Percentiles rank a stretch among this genome's conserved stretches.
phyloP scores from a whole-genome alignment of 441 rosid species.

The Breynia disticha region DNA sequence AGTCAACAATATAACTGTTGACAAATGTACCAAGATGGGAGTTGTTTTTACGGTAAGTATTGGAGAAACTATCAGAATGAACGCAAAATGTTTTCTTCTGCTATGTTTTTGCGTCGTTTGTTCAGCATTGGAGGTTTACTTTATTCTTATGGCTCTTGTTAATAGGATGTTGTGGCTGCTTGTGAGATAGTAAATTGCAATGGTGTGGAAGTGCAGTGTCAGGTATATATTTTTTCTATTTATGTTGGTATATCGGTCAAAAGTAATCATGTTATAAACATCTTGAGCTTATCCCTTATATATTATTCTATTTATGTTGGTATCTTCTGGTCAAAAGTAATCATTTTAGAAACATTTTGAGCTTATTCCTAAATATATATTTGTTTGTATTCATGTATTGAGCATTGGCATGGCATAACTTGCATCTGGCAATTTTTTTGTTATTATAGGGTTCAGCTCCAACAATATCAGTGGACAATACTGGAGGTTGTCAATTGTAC shows the following conservation, averaged over 20 bases:
- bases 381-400: no score
- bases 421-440: constrained; percentile 11
- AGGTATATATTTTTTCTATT: no score
- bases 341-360: no score
- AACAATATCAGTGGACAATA: constrained; percentile 86
- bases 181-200: constrained; percentile 89
- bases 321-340: no score
- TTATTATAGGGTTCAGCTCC: constrained; percentile 83
- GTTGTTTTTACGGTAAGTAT: constrained; percentile 71
- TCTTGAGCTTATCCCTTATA: no score
- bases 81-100: constrained; percentile 1
- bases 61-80: constrained; percentile 2
- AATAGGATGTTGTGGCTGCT: constrained; percentile 95
- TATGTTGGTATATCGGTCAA: no score
- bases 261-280: no score
- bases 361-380: no score
- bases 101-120: not conserved
- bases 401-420: not conserved
- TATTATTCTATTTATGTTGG: no score
- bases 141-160: constrained; percentile 13
- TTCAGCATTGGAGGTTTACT: constrained; percentile 9
- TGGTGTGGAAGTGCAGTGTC: constrained; percentile 93
- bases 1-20: constrained; percentile 90
- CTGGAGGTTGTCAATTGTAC: constrained; percentile 80
- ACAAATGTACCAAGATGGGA: constrained; percentile 93